Conservation (phyloP, 2,329 filamentous ascomycete species). For the Colletotrichum kahawae region DNA sequence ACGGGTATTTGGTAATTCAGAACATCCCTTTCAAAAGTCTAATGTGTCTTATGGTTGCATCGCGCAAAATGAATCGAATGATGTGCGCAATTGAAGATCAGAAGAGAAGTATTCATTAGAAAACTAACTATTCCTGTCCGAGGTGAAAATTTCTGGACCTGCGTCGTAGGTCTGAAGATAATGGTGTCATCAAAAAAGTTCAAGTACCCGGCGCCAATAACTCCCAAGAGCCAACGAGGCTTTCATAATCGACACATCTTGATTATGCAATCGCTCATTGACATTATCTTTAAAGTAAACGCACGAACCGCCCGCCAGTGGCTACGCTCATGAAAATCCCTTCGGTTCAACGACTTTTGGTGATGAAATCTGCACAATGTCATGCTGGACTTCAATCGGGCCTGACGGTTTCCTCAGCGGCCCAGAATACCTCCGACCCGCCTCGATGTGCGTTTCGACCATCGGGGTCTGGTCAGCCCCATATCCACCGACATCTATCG, state of each 20-base stretch:
- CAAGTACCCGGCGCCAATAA: neutral
- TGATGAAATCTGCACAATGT: constrained; percentile 5
- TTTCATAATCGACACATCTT: neutral
- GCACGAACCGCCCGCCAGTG: neutral
- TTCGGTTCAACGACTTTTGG: neutral
- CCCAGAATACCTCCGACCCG: neutral
- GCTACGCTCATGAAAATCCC: neutral
- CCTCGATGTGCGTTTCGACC: constrained; percentile 7
- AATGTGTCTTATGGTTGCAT: neutral
- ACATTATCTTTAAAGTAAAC: neutral
- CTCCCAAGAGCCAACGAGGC: neutral
- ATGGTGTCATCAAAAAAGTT: neutral
- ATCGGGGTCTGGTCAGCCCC: neutral
- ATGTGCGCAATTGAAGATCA: neutral
- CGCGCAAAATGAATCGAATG: neutral
- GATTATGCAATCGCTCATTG: neutral
- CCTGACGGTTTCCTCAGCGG: neutral
- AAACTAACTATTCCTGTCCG: neutral
- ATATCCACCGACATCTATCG: neutral
- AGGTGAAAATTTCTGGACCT: neutral
- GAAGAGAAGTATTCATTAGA: neutral
- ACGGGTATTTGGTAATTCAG: neutral
- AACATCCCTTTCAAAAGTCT: neutral
- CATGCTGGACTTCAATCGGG: constrained; percentile 3
- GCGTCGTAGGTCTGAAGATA: neutral